These are phyloP conservation scores for Xylaria nigripes DNA, from an alignment of 495 filamentous ascomycete genomes.

Conservation along the genomic window DNA sequence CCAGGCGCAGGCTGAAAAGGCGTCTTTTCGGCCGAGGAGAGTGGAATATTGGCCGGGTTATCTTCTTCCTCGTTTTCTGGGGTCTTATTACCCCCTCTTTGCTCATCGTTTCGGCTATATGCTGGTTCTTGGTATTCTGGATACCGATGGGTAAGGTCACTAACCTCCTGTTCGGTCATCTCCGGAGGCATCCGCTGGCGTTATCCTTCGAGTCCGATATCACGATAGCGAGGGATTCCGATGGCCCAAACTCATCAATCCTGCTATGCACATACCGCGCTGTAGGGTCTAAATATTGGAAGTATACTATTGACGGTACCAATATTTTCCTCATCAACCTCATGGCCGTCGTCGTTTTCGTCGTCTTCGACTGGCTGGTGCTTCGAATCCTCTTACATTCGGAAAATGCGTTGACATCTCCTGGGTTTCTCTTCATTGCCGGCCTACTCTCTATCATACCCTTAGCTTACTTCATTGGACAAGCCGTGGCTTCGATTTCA, in stretches of 20 bases:
- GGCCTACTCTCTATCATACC: slow-evolving; percentile 90
- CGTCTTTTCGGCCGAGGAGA: slow-evolving; percentile 90
- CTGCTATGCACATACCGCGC: slow-evolving; percentile 95
- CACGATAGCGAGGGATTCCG: slow-evolving; percentile 58
- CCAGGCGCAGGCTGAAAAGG: slow-evolving; percentile 58
- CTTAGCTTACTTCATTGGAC: slow-evolving; percentile 97
- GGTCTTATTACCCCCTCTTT: slow-evolving; percentile 84
- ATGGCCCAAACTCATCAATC: slow-evolving; percentile 71
- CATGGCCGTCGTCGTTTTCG: slow-evolving; percentile 79
- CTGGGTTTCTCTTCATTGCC: slow-evolving; percentile 76
- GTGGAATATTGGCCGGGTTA: slow-evolving; percentile 87
- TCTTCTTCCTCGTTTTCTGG: slow-evolving; percentile 98
- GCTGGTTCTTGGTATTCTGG: slow-evolving; percentile 95
- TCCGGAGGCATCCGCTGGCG: slow-evolving; percentile 86
- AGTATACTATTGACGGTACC: slow-evolving; percentile 96
- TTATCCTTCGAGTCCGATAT: slow-evolving; percentile 86
- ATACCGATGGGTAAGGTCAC: slow-evolving; percentile 98
- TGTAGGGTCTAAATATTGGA: slow-evolving; percentile 93
- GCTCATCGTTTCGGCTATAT: slow-evolving; percentile 75
- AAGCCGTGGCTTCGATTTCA: slow-evolving; percentile 98
- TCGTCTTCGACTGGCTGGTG: slow-evolving; percentile 85
- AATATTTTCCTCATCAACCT: slow-evolving; percentile 99
- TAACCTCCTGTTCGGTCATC: slow-evolving; percentile 79
- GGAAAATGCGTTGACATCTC: slow-evolving; percentile 61
- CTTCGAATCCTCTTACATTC: slow-evolving; percentile 59